Base-by-base conservation (phyloP, 2,329 filamentous ascomycete species). In the Clarireedia homoeocarpa region DNA sequence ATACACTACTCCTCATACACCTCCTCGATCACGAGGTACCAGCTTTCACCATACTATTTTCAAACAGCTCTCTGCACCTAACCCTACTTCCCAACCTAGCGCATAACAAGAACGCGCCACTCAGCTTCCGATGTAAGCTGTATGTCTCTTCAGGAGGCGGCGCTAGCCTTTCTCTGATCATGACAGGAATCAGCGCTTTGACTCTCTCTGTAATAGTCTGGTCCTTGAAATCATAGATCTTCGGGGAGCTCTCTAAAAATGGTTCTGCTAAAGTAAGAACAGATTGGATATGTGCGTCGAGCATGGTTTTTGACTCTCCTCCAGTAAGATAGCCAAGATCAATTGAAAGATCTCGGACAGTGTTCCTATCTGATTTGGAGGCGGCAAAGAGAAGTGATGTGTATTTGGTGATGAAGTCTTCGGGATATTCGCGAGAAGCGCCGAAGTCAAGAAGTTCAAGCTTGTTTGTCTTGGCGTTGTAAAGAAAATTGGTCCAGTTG, bases 401-500 rank as follows among this genome's bases (percentile, higher is more conserved):
- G 71, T 99, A 99, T 15, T 83, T 84, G 2, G 78, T 74, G 56
- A 97, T 85, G 67, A 99, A 99, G 14, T 80, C 74, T 40, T 82
- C 79, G 0, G 91, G 90, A 69, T 85, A 99, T 63, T 91, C 92
- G 65, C 94, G 81, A 20, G 87, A 91, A 38, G 94, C 94, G 58
- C 94, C 94, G 71, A 99, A 99, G 72, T 99, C 95, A 52, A 99
- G 84, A 1, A 99, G 81, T 71, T 96, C 91, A 14, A 99, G 84
- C 67, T 84, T 87, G 65, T 83, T 75, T 4, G 79, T 83, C 20
- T 75, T 65, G 1, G 83, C 75, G 65, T 97, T 94, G 77, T 90
- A 99, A 20, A 97, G 78, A 71, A 99, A 99, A 72, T 99, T 99
- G 36, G 92, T 97, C 94, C 94, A 99, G 76, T 99, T 99, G 42